Evolutionary conservation across 768 basidiomycete species (phyloP).

Genomic region (Pulveroboletus sp.): DNA sequence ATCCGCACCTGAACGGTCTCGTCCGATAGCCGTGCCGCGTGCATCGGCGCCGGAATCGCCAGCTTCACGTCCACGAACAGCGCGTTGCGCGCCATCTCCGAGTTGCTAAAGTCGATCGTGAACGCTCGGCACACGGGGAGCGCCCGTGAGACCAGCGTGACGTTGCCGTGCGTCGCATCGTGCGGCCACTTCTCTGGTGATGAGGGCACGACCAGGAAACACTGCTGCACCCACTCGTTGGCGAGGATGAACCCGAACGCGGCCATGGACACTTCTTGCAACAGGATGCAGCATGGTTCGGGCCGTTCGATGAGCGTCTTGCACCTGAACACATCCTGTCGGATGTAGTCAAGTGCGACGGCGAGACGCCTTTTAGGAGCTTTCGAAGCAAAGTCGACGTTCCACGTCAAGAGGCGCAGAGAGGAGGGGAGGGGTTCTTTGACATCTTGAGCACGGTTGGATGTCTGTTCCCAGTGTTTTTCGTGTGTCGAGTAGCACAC

Average conservation of each 20-base stretch:
- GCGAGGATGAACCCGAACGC: constrained; percentile 48
- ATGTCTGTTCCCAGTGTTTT: constrained; percentile 31
- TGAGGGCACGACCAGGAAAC: constrained; percentile 58
- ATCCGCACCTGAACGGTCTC: constrained; percentile 50
- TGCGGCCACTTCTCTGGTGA: constrained; percentile 53
- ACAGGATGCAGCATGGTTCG: constrained; percentile 56
- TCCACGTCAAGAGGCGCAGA: constrained; percentile 67
- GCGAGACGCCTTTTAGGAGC: constrained; percentile 42
- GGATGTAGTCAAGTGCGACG: constrained; percentile 51
- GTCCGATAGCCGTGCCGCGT: constrained; percentile 31
- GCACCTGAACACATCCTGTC: constrained; percentile 48
- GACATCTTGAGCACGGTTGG: constrained; percentile 33
- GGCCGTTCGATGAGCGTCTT: constrained; percentile 41
- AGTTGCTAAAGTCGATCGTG: constrained; percentile 50
- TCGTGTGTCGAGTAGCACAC: constrained; percentile 33
- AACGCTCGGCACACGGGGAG: constrained; percentile 47
- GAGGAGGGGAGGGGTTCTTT: constrained; percentile 38
- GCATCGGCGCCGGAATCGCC: constrained; percentile 30
- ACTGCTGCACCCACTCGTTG: constrained; percentile 58
- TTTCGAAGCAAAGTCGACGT: constrained; percentile 49
- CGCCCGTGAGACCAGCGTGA: constrained; percentile 62
- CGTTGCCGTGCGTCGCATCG: constrained; percentile 53
- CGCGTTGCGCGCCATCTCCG: constrained; percentile 51
- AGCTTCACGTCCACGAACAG: constrained; percentile 56
- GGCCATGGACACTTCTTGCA: constrained; percentile 58